Evolutionary conservation across 116 monocot genomes (phyloP), one percentile per base, ranked within the genome.

Genomic region (Posidonia oceanica): DNA sequence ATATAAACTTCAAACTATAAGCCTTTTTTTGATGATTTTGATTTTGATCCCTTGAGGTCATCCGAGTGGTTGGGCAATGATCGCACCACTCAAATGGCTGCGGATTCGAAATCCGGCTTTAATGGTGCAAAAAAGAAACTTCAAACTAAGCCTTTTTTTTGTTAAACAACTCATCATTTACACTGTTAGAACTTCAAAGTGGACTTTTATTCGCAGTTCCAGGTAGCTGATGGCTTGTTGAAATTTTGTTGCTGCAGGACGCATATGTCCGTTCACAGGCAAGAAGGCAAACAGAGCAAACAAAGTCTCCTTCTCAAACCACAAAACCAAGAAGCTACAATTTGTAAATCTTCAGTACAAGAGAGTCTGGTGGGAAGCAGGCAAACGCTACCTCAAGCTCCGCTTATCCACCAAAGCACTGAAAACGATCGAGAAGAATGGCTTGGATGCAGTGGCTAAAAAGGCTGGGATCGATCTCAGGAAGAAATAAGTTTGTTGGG

Each of bases 331-430:
- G 83, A 91, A 75, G 71, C 83, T 76, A 55, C 96, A 97, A 65
- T 87, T 89, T 73, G 96, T 91, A 54, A 97, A 97, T 52, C 66
- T 97, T 61, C 96, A 97, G 78, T 89, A 89, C 89, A 97, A 97
- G 83, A 83, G 80, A 75, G 72, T 97, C n/a, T 97, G 96, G 96
- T 97, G 91, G 96, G 91, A 91, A 73, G 91, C 89, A 0, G 96
- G 96, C 3, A 91, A 97, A 69, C 76, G 87, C 10, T 91, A 22
- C 81, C 69, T 97, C 59, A 97, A 97, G 80, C 89, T 97, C 21
- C 84, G 96, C 0, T 77, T 97, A 15, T 97, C 96, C 23, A 97
- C 91, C 57, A 87, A 91, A 39, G 96, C 96, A 8, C 74, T 97
- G 36, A 88, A 89, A 68, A 97, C 91, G 70, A 97, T 91, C 36